These are phyloP conservation scores for Incumbomyces delicatus DNA, from an alignment of 2,329 filamentous ascomycete genomes.

Conservation along the genomic window DNA sequence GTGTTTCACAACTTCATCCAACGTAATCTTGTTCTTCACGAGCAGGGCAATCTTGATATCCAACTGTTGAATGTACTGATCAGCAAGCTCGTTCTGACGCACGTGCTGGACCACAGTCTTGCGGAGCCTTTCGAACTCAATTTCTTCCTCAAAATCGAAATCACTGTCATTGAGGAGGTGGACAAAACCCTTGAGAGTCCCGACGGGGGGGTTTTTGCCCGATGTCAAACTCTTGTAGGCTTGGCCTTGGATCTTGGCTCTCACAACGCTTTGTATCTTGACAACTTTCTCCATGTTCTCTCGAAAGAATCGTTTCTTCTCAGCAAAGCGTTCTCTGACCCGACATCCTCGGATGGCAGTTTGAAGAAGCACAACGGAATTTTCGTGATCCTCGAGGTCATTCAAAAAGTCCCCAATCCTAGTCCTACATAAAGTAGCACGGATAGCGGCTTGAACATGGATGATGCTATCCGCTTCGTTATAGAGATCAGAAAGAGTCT, in stretches of 20 bases:
- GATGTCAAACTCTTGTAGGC: constrained; percentile 95
- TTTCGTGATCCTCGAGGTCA: constrained; percentile 74
- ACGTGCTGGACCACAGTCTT: constrained; percentile 97
- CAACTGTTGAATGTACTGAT: constrained; percentile 95
- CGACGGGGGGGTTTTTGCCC: constrained; percentile 92
- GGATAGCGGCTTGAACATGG: constrained; percentile 62
- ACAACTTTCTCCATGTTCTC: constrained; percentile 99
- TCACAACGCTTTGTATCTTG: constrained; percentile 95
- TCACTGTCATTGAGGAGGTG: constrained; percentile 96
- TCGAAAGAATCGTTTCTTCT: constrained; percentile 80
- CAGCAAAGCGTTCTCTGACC: constrained; percentile 64
- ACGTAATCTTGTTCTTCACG: constrained; percentile 98
- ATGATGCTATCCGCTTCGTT: constrained; percentile 58
- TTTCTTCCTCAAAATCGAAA: constrained; percentile 97
- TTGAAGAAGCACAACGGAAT: constrained; percentile 65
- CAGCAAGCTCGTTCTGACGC: constrained; percentile 89
- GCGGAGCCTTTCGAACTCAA: constrained; percentile 88
- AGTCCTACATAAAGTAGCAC: constrained; percentile 69
- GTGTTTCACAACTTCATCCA: constrained; percentile 94
- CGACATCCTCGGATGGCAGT: constrained; percentile 62
- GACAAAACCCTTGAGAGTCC: constrained; percentile 95
- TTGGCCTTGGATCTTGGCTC: constrained; percentile 90
- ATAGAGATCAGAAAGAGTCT: constrained; percentile 59
- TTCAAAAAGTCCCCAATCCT: constrained; percentile 63
- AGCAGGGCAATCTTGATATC: constrained; percentile 98